These are phyloP conservation scores for Climacium dendroides DNA, from an alignment of 225 moss, liverwort and hornwort genomes.

Conservation along the genomic window DNA sequence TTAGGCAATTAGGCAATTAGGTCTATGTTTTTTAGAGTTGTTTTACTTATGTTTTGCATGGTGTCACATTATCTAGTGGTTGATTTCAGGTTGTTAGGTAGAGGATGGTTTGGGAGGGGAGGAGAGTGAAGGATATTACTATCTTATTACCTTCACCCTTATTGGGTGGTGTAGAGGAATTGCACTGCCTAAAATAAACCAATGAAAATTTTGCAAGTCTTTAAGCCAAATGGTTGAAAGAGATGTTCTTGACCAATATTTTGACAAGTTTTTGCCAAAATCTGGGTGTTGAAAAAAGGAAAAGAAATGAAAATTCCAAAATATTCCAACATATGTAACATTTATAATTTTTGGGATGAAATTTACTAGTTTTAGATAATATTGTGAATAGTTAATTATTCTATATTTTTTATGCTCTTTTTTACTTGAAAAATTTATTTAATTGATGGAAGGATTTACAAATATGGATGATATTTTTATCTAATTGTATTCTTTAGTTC, in stretches of 20 bases:
- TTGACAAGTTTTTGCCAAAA: not conserved
- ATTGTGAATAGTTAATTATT: too few species aligned
- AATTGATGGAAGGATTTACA: not conserved
- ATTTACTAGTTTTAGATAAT: too few species aligned
- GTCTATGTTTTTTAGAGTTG: not conserved
- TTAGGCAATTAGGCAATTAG: too few species aligned
- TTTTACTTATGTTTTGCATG: not conserved
- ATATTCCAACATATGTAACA: not conserved
- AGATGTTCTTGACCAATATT: not conserved
- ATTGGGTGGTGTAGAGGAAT: not conserved
- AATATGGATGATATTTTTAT: not conserved
- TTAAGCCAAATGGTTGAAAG: not conserved
- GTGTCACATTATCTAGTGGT: rapidly evolving
- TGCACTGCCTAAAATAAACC: rapidly evolving
- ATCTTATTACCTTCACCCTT: not conserved
- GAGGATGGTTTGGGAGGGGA: not conserved
- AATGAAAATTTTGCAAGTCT: not conserved
- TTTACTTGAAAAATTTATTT: not conserved
- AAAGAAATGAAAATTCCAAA: not conserved
- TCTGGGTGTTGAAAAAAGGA: rapidly evolving
- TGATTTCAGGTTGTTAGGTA: rapidly evolving
- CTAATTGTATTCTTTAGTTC: not conserved
- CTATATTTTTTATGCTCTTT: too few species aligned
- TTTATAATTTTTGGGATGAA: not conserved
- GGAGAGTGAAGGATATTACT: not conserved